Evolutionary conservation across 352 stramenopile genomes (phyloP), one percentile per base, ranked within the genome.

Genomic region (Pythium plurisporium): DNA sequence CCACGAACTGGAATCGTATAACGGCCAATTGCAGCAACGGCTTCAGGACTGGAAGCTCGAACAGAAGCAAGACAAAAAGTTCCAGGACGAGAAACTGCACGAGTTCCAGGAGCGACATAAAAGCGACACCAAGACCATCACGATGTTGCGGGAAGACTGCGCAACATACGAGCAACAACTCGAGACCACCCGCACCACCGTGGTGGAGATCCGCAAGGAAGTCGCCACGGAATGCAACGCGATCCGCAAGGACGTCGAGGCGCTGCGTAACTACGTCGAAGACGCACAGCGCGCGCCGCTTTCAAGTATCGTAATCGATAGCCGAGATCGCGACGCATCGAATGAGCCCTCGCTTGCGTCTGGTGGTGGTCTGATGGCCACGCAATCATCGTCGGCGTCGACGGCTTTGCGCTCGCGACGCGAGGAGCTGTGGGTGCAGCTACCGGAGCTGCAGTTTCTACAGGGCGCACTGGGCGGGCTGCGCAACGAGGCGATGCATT

Each of bases 361-460:
- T 15, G 26, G 29, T 7, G 17, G 44, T 7, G 11, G 3, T 26
- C 43, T 49, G 8, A 14, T 20, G 42, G 4, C n/a, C n/a, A n/a
- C n/a, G n/a, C n/a, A n/a, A n/a, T n/a, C n/a, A n/a, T n/a, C n/a
- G n/a, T n/a, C n/a, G n/a, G n/a, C n/a, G n/a, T n/a, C n/a, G n/a
- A n/a, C n/a, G n/a, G n/a, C n/a, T n/a, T 44, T 20, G 10, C 48
- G 49, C 17, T 20, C 52, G 11, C 54, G 55, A 1, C 41, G 50
- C 1, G 62, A 69, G 47, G 62, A 64, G 6, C 22, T 65, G 15
- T 69, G 62, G 62, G 36, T 64, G 19, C 48, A 60, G 14, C n/a
- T 60, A 2, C 66, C 66, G 8, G 75, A 86, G 59, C 63, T 84
- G 6, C 72, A 86, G 49, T 64, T 82, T 6, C 54, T 82, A n/a